Evolutionary conservation across 2,329 filamentous ascomycete species (phyloP).

Genomic region (Trichoderma afroharzianum): DNA sequence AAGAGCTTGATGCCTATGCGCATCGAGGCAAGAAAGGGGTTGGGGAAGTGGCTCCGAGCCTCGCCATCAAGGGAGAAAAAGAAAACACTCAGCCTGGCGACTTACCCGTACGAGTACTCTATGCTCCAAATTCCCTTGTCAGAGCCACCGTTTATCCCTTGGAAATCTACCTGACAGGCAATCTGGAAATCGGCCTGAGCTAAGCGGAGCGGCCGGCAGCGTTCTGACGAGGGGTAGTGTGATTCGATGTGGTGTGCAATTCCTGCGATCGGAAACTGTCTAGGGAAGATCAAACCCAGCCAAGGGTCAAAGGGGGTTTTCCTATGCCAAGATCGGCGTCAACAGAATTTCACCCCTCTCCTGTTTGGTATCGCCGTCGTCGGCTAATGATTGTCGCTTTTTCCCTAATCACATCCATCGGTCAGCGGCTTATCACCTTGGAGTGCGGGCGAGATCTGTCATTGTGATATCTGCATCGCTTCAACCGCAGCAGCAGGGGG

Average conservation of each 20-base stretch:
- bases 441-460: neutral
- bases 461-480: neutral
- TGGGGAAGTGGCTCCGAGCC: neutral
- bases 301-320: neutral
- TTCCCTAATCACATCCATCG: neutral
- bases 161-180: neutral
- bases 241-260: conserved; percentile 1
- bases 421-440: neutral
- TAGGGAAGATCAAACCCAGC: conserved; percentile 10
- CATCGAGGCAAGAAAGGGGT: neutral
- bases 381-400: neutral
- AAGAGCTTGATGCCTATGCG: neutral
- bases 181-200: neutral
- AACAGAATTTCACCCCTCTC: neutral
- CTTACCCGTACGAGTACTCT: neutral
- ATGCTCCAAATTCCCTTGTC: neutral
- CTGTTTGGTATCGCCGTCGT: conserved; percentile 2
- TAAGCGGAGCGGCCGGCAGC: neutral
- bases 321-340: neutral
- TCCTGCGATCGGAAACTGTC: conserved; percentile 9
- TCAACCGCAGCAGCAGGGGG: neutral
- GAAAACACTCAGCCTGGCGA: neutral
- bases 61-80: neutral
- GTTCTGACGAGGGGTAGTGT: neutral
- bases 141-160: neutral